A percentile compares a stretch with the other conserved stretches of the same genome.
These are phyloP conservation scores for Pseudogymnoascus sp. DNA, from an alignment of 2,329 filamentous ascomycete species.

Conservation along the genomic window DNA sequence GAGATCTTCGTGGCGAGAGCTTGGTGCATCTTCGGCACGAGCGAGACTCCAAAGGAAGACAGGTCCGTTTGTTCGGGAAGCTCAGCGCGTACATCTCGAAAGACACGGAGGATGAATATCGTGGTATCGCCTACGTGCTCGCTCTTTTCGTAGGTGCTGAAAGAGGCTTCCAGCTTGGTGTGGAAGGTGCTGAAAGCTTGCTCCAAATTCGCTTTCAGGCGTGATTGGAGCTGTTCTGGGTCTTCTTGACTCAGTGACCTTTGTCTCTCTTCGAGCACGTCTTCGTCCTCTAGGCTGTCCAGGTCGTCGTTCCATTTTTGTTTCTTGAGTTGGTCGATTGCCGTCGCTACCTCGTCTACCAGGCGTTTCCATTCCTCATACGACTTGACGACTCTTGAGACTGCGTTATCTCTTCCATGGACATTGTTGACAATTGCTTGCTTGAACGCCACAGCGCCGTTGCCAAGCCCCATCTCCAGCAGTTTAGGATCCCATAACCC, in stretches of 20 bases:
- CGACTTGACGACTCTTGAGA: conserved; percentile 51
- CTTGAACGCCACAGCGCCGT: conserved; percentile 61
- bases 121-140: conserved; percentile 45
- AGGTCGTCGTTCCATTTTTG: conserved; percentile 70
- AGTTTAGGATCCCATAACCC: conserved; percentile 62
- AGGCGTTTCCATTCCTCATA: conserved; percentile 69
- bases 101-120: conserved; percentile 62
- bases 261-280: conserved; percentile 59
- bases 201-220: conserved; percentile 47
- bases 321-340: conserved; percentile 57
- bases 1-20: conserved; percentile 49
- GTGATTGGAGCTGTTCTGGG: conserved; percentile 52
- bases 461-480: conserved; percentile 56
- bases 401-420: conserved; percentile 62
- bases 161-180: conserved; percentile 38
- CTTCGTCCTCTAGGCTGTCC: conserved; percentile 63
- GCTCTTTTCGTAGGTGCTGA: conserved; percentile 38
- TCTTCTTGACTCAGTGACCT: conserved; percentile 65
- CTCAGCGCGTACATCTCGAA: conserved; percentile 64
- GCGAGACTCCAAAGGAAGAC: conserved; percentile 48
- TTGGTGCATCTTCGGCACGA: conserved; percentile 58
- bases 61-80: conserved; percentile 47
- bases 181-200: conserved; percentile 53
- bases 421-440: conserved; percentile 59
- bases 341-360: conserved; percentile 56